These are phyloP conservation scores for Fusarium transvaalense DNA, from an alignment of 2,329 filamentous ascomycete genomes.

Conservation along the genomic window DNA sequence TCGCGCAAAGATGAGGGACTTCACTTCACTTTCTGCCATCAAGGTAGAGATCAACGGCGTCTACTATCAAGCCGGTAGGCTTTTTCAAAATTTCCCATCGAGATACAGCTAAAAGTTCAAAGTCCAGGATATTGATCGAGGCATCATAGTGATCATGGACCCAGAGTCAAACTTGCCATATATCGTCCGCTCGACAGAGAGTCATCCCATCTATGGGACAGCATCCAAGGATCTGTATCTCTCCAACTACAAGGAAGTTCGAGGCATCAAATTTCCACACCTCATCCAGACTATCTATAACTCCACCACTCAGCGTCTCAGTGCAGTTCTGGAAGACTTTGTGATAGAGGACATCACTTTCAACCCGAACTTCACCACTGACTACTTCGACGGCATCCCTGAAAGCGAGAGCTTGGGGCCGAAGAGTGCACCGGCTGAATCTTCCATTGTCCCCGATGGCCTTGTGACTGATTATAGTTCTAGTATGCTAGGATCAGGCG, in stretches of 20 bases:
- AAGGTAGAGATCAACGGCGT: slow-evolving; percentile 10
- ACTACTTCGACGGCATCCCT: background rate
- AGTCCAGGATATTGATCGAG: slow-evolving; percentile 1
- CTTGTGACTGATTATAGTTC: slow-evolving; percentile 31
- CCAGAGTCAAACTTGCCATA: slow-evolving; percentile 11
- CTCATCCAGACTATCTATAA: slow-evolving; percentile 28
- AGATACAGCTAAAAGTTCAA: background rate
- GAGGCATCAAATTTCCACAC: slow-evolving; percentile 22
- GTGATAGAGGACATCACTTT: slow-evolving; percentile 11
- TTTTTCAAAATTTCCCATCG: accelerated
- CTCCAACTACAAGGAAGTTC: slow-evolving; percentile 10
- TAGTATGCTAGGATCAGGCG: slow-evolving; percentile 24
- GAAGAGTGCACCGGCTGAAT: background rate
- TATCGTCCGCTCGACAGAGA: slow-evolving; percentile 20
- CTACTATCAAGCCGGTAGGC: slow-evolving; percentile 11
- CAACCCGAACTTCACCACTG: background rate
- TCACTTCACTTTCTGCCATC: background rate
- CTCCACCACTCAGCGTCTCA: slow-evolving; percentile 1
- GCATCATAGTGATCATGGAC: slow-evolving; percentile 17
- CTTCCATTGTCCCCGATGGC: background rate
- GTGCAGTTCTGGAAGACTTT: slow-evolving; percentile 27
- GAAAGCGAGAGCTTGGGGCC: background rate
- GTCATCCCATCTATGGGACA: slow-evolving; percentile 9
- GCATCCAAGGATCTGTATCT: slow-evolving; percentile 25
- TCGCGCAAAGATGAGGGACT: background rate